phyloP scores from a whole-genome alignment of 306 rosid genomes.

The Leucaena leucocephala region DNA sequence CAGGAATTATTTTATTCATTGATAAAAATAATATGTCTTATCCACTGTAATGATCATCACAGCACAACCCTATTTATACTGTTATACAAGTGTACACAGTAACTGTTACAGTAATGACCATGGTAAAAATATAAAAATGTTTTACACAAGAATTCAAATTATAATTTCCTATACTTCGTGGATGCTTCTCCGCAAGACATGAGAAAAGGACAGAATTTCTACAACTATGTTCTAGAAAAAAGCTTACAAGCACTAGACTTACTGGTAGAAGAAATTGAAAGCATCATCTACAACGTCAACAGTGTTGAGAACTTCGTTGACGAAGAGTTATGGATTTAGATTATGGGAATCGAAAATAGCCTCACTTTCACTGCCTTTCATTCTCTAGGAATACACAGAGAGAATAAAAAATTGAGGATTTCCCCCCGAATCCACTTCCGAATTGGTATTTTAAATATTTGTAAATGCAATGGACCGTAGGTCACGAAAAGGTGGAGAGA shows the following conservation, averaged over 20 bases:
- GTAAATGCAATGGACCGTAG: background rate
- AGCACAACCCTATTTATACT: too few relatives aligned
- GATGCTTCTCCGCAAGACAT: conserved; percentile 64
- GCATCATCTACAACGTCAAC: conserved; percentile 65
- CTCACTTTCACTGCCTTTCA: conserved; percentile 72
- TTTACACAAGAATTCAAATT: too few relatives aligned
- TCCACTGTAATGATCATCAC: too few relatives aligned
- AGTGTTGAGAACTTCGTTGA: conserved; percentile 69
- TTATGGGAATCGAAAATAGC: conserved; percentile 60
- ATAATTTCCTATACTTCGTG: too few relatives aligned
- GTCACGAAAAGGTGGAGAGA: too few relatives aligned
- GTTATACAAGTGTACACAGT: too few relatives aligned
- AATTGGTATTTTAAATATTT: background rate
- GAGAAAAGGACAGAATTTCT: background rate
- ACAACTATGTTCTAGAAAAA: background rate
- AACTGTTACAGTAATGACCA: too few relatives aligned
- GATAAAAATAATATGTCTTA: too few relatives aligned
- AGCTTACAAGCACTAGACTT: background rate
- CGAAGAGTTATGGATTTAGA: conserved; percentile 72
- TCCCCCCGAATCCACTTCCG: background rate
- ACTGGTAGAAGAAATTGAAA: conserved; percentile 65
- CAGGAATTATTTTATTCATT: too few relatives aligned
- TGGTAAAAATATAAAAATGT: too few relatives aligned
- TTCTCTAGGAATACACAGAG: conserved; percentile 7
- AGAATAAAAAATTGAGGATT: background rate